Base-by-base conservation (phyloP, 164 flowering plant species). In the Kalanchoe fedtschenkoi region DNA sequence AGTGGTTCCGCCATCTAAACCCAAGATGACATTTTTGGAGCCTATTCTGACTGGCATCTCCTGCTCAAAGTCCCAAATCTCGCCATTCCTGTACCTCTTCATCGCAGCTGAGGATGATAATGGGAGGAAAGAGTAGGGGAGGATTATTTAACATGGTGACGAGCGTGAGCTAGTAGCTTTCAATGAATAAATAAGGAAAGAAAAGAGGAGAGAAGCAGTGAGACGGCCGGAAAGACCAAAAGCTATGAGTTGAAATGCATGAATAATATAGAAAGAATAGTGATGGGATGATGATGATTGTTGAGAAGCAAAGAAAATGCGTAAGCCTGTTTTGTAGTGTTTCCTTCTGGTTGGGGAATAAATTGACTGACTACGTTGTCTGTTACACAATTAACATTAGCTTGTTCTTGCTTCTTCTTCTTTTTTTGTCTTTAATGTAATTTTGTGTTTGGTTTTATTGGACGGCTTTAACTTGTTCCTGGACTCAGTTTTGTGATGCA, bases 1-100 rank as follows among this genome's bases (percentile, higher is more conserved):
- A 4, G 61, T 58, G 61, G 61, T 58, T 29, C 61, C 61, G n/a
- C 61, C 61, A 22, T 58, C 61, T 32, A 58, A 21, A 33, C 61
- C 61, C 39, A 58, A 58, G n/a, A 58, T 58, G 21, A 58, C 61
- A 58, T 33, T 21, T 11, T 58, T 22, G 24, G 41, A 34, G 11
- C 22, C 61, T 32, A 15, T 58, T 29, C 61, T 34, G 17, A 58
- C 4, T 22, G 41, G 38, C 35, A 58, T 38, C 24, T 58, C 38
- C 17, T 58, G 22, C 61, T 58, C 61, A 58, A 58, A 58, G 33
- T 58, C 61, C 61, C 61, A 58, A 17, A 58, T 34, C 26, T 33
- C 61, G 1, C 39, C 24, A 35, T 58, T 58, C 28, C 61, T 58
- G 61, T 30, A 58, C 61, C 61, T 26, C 61, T 58, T 58, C 61